These are phyloP conservation scores for Raffaelea deltoideospora DNA, from an alignment of 2,329 filamentous ascomycete species.

Conservation along the genomic window DNA sequence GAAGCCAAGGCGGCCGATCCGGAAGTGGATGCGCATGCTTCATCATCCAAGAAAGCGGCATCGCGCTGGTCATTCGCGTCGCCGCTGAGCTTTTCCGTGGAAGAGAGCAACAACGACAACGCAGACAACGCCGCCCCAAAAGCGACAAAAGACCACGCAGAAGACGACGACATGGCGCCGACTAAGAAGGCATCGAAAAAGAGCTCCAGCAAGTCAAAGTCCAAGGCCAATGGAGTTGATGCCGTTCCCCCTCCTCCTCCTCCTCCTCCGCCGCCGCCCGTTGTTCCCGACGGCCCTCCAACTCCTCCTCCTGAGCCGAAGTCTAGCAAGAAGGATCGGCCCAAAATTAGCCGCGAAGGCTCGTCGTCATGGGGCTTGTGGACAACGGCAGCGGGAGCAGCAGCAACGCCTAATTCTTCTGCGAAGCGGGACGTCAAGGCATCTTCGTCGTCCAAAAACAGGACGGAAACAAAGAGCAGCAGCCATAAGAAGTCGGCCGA, in stretches of 20 bases:
- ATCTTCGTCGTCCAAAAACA: slow-evolving; percentile 43
- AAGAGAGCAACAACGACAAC: slow-evolving; percentile 5
- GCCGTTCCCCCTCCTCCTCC: slow-evolving; percentile 19
- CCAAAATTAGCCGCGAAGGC: slow-evolving; percentile 58
- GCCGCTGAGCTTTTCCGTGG: slow-evolving; percentile 8
- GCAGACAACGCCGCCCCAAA: slow-evolving; percentile 22
- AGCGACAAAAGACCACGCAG: slow-evolving; percentile 28
- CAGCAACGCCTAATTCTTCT: slow-evolving; percentile 12
- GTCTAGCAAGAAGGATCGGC: slow-evolving; percentile 58
- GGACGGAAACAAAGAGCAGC: slow-evolving; percentile 41
- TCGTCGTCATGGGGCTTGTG: slow-evolving; percentile 62
- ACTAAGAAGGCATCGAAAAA: slow-evolving; percentile 25
- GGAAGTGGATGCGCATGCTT: too few relatives aligned
- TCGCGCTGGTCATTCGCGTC: slow-evolving; percentile 9
- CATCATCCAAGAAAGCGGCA: slow-evolving; percentile 3
- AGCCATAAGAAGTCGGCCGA: slow-evolving; percentile 36
- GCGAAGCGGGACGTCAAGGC: slow-evolving; percentile 33
- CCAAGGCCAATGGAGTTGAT: slow-evolving; percentile 16
- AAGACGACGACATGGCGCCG: slow-evolving; percentile 34
- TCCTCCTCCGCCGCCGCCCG: slow-evolving; percentile 27
- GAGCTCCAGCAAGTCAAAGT: slow-evolving; percentile 25
- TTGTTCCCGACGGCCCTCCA: slow-evolving; percentile 30
- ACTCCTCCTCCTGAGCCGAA: slow-evolving; percentile 40
- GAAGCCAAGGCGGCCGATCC: too few relatives aligned
- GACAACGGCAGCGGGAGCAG: slow-evolving; percentile 36